Percentiles rank a stretch among this genome's conserved stretches.
These are phyloP conservation scores for Thalassiosira hispida DNA, from an alignment of 352 stramenopile species.

Conservation along the genomic window DNA sequence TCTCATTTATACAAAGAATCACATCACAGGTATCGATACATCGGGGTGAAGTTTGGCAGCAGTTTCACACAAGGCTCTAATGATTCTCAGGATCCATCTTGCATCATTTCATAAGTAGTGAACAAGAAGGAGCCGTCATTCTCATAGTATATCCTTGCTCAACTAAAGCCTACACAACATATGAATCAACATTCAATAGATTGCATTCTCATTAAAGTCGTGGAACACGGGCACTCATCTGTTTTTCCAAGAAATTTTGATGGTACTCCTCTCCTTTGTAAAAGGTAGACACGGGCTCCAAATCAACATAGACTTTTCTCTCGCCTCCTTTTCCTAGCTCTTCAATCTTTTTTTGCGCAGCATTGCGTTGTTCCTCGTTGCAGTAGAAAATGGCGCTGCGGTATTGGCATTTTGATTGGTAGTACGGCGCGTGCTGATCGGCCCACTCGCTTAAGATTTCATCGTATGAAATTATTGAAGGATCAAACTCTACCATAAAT, in stretches of 20 bases:
- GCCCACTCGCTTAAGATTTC: slow-evolving; percentile 64
- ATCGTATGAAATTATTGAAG: slow-evolving; percentile 61
- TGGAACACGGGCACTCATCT: slow-evolving; percentile 22
- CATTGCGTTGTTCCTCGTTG: slow-evolving; percentile 51
- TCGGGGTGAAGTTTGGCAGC: neutral
- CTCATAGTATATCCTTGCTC: neutral
- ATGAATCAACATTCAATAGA: neutral
- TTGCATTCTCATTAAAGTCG: slow-evolving; percentile 17
- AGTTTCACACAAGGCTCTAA: neutral
- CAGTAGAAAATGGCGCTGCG: slow-evolving; percentile 66
- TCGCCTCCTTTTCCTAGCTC: slow-evolving; percentile 35
- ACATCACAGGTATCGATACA: no score
- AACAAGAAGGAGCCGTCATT: slow-evolving; percentile 32
- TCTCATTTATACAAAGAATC: no score
- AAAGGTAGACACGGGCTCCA: slow-evolving; percentile 69
- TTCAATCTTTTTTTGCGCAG: slow-evolving; percentile 48
- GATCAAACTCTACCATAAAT: slow-evolving; percentile 75
- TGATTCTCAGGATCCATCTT: slow-evolving; percentile 17
- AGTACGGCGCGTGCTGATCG: slow-evolving; percentile 50
- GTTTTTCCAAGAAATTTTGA: slow-evolving; percentile 69
- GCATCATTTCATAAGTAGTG: slow-evolving; percentile 1
- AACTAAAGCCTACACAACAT: slow-evolving; percentile 2
- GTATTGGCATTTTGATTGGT: slow-evolving; percentile 64
- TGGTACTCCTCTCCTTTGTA: slow-evolving; percentile 81
- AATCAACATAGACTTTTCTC: slow-evolving; percentile 53